Evolutionary conservation across 257 asterid species (phyloP), one percentile per base, ranked within the genome.

Genomic region (Solanum chmielewskii): DNA sequence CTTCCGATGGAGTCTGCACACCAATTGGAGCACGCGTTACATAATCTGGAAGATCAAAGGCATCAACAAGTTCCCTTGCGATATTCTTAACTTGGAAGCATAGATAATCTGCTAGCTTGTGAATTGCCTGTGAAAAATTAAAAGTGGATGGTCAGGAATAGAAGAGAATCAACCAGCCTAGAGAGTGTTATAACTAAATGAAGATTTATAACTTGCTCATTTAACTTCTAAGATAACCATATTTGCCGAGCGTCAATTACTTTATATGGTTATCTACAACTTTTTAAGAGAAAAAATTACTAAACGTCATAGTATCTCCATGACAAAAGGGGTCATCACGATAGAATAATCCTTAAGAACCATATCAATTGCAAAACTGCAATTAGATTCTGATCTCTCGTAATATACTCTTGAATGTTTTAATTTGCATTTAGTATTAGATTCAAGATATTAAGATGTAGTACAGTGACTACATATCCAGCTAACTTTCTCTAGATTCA

Each of bases 1-100:
- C 99, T 84, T 93, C 95, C 85, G 89, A 94, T 0, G 97, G 87
- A 69, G 98, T 86, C 90, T 95, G 98, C 94, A 90, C 88, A n/a
- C 98, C 99, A 37, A 95, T 97, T 4, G 99, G 99, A 21, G 99
- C 99, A 70, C 97, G 90, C 0, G 94, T 93, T 16, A 97, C 99
- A 49, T 93, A 95, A 93, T 97, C 99, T 42, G 99, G 99, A 86
- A 97, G 94, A 84, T 97, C 99, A 81, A 97, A 96, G 42, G 98
- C 98, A 90, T 96, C 99, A 7, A 95, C 96, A 2, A 95, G 94
- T 90, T 97, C 99, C 90, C 93, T 93, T 2, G 99, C 94, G 3
- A 94, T 83, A 87, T 94, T 94, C 90, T 90, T 96, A 86, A 95
- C 99, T 92, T 96, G 99, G 93, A 95, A 97, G 92, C 98, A 70